Evolutionary conservation across 2,329 filamentous ascomycete genomes (phyloP).

Genomic region (Pleomassaria siparia): DNA sequence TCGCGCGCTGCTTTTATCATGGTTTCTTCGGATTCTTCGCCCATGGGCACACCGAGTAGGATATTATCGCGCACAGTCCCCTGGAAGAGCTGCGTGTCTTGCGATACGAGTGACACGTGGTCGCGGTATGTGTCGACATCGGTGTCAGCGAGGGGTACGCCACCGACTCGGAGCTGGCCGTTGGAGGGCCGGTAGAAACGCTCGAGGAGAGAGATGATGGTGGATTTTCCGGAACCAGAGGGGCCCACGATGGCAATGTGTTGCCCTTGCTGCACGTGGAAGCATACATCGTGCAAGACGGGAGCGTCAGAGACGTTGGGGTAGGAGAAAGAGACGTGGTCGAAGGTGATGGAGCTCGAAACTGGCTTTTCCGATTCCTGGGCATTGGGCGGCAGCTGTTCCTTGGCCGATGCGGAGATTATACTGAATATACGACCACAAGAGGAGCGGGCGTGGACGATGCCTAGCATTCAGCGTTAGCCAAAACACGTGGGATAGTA

Average conservation of each 20-base stretch:
- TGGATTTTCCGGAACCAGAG: constrained; percentile 88
- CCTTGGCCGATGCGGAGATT: background rate
- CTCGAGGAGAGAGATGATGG: constrained; percentile 84
- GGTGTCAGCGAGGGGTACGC: constrained; percentile 60
- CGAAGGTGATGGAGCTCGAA: constrained; percentile 67
- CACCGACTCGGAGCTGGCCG: constrained; percentile 81
- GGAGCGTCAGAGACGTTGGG: constrained; percentile 84
- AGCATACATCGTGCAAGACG: constrained; percentile 77
- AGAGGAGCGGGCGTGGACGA: background rate
- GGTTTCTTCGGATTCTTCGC: constrained; percentile 57
- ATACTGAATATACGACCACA: background rate
- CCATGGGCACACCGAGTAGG: constrained; percentile 60
- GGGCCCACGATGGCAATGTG: constrained; percentile 85
- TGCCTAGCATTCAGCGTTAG: background rate
- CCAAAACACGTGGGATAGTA: background rate
- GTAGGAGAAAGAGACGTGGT: constrained; percentile 88
- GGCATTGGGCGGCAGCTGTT: background rate
- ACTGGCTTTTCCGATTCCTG: background rate
- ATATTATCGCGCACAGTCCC: constrained; percentile 88
- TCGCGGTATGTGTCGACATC: constrained; percentile 75
- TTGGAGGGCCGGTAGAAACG: constrained; percentile 79
- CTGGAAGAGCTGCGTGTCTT: constrained; percentile 90
- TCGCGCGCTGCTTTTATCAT: constrained; percentile 75
- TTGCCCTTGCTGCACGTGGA: constrained; percentile 71
- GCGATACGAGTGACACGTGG: constrained; percentile 84